Evolutionary conservation across 2,329 filamentous ascomycete genomes (phyloP).

Genomic region (Colletotrichum sp.): DNA sequence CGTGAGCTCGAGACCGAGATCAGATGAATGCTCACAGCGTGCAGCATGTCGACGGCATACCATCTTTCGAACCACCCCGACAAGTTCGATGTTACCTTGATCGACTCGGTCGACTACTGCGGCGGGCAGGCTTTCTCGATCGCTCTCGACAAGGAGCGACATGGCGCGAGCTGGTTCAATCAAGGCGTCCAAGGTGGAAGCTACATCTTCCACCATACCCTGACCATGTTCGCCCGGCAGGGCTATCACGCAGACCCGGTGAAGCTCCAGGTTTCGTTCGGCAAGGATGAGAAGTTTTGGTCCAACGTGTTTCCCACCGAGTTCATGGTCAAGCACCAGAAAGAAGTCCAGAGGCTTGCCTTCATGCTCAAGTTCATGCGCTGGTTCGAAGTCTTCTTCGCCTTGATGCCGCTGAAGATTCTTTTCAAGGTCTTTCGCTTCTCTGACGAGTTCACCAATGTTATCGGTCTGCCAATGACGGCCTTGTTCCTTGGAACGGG

Average conservation of each 20-base stretch:
- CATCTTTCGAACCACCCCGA: constrained; percentile 63
- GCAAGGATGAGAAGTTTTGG: constrained; percentile 64
- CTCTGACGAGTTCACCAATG: constrained; percentile 68
- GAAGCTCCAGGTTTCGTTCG: constrained; percentile 63
- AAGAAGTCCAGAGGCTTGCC: constrained; percentile 57
- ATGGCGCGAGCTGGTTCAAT: constrained; percentile 67
- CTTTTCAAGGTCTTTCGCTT: constrained; percentile 70
- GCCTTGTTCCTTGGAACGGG: constrained; percentile 68
- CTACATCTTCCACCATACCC: constrained; percentile 66
- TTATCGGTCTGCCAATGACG: constrained; percentile 61
- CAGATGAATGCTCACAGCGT: neutral
- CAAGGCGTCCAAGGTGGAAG: constrained; percentile 65
- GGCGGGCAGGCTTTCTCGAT: constrained; percentile 69
- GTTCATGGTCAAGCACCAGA: constrained; percentile 55
- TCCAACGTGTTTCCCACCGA: constrained; percentile 65
- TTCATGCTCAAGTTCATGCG: constrained; percentile 58
- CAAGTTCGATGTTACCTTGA: constrained; percentile 63
- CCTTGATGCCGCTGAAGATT: constrained; percentile 61
- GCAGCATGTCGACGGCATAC: constrained; percentile 59
- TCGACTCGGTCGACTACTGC: constrained; percentile 62
- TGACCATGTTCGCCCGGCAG: constrained; percentile 63
- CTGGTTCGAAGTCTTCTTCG: constrained; percentile 60
- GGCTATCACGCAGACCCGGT: constrained; percentile 54
- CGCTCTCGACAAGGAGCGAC: constrained; percentile 58
- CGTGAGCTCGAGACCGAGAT: neutral